A percentile compares a stretch with the other conserved stretches of the same genome.
Evolutionary conservation across 1,139 yeast species (phyloP).

Genomic region (Geotrichum candidum): DNA sequence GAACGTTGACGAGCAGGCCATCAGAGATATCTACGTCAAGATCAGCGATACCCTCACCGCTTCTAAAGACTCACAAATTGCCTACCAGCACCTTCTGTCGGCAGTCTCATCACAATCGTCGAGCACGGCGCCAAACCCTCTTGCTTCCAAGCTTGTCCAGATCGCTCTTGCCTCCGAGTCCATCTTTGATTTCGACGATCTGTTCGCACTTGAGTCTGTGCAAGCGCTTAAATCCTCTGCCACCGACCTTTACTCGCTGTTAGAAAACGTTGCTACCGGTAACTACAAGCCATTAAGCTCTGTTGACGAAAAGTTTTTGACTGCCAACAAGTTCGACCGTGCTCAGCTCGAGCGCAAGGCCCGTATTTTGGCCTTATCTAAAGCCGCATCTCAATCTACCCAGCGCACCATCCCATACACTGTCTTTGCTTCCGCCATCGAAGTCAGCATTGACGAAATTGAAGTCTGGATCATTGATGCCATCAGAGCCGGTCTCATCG

Average conservation of each 20-base stretch:
- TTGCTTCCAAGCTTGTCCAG: constrained; percentile 25
- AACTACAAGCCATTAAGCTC: constrained; percentile 25
- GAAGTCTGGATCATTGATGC: constrained; percentile 42
- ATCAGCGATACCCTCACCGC: constrained; percentile 28
- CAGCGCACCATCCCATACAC: constrained; percentile 29
- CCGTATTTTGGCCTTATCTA: constrained; percentile 28
- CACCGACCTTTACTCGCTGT: constrained; percentile 27
- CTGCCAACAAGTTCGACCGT: constrained; percentile 23
- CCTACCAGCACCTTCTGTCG: constrained; percentile 29
- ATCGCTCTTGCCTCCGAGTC: constrained; percentile 28
- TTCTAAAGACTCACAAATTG: constrained; percentile 26
- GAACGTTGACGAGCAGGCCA: constrained; percentile 30
- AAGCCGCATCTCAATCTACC: constrained; percentile 25
- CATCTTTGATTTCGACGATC: constrained; percentile 34
- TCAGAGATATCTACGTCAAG: constrained; percentile 28
- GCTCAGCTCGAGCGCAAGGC: constrained; percentile 29
- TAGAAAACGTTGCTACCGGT: constrained; percentile 34
- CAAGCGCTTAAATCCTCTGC: constrained; percentile 24
- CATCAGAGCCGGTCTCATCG: constrained; percentile 40
- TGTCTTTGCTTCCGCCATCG: constrained; percentile 33
- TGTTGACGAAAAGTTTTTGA: constrained; percentile 19
- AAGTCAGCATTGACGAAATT: constrained; percentile 34
- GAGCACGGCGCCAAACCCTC: constrained; percentile 17
- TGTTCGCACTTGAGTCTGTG: constrained; percentile 33
- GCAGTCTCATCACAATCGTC: constrained; percentile 28